These are phyloP conservation scores for Juglanconis oblonga DNA, from an alignment of 2,329 filamentous ascomycete genomes.

Conservation along the genomic window DNA sequence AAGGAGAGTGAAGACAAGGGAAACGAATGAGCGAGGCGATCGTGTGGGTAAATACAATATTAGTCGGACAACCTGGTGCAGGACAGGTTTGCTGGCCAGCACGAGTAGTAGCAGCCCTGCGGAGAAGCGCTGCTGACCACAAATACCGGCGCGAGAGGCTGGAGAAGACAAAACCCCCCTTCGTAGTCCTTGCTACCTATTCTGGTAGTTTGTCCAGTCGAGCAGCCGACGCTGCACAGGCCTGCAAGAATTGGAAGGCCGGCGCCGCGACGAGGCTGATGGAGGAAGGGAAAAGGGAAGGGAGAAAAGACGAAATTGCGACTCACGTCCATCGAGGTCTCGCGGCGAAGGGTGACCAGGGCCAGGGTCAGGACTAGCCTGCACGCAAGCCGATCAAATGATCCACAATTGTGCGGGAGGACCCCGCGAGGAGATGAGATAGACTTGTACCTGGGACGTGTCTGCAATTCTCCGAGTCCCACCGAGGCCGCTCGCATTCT, in stretches of 20 bases:
- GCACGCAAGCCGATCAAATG: not conserved
- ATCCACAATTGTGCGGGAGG: not conserved
- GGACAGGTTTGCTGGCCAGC: not conserved
- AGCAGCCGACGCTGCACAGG: not conserved
- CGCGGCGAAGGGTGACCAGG: not conserved
- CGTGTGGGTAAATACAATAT: not conserved
- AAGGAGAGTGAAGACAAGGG: not conserved
- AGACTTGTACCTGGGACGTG: not conserved
- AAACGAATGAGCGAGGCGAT: not conserved
- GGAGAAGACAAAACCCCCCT: not conserved
- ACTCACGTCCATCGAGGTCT: not conserved
- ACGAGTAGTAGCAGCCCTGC: not conserved
- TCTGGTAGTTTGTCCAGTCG: not conserved
- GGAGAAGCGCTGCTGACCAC: not conserved
- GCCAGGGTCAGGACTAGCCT: not conserved
- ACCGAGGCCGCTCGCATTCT: not conserved
- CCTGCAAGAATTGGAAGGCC: conserved; percentile 7
- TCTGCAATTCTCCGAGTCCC: not conserved
- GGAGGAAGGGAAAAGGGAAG: not conserved
- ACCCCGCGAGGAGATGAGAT: not conserved
- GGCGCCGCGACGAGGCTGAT: not conserved
- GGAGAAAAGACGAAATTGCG: not conserved
- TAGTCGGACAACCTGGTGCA: not conserved
- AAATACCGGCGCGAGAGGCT: not conserved
- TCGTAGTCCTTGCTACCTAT: not conserved